These are phyloP conservation scores for Ganoderma lingzhi DNA, from an alignment of 1,284 basidiomycete species.

Conservation along the genomic window DNA sequence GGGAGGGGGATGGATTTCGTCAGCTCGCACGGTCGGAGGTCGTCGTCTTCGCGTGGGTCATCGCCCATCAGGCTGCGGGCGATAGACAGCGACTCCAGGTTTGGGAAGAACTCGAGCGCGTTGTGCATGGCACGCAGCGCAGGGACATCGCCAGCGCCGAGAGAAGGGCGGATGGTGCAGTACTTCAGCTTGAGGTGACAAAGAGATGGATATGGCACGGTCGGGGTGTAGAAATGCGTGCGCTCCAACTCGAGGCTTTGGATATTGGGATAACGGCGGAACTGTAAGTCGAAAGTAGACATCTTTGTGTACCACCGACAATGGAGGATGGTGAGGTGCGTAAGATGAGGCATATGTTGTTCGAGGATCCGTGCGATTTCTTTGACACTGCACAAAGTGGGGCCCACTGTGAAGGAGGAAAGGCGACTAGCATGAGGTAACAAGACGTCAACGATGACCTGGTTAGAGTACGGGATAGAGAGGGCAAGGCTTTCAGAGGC, in stretches of 20 bases:
- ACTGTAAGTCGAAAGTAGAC: background rate
- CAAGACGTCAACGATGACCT: background rate
- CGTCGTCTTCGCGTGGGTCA: background rate
- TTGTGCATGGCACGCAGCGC: background rate
- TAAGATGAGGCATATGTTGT: background rate
- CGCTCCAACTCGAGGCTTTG: background rate
- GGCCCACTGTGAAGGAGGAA: background rate
- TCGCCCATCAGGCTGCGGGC: background rate
- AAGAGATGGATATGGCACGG: background rate
- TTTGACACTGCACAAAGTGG: background rate
- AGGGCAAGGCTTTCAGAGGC: background rate
- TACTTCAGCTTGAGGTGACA: background rate
- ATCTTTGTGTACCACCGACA: background rate
- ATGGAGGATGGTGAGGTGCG: background rate
- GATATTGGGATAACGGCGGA: background rate
- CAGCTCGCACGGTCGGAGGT: background rate
- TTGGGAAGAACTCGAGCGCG: background rate
- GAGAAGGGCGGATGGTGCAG: background rate
- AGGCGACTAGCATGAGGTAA: background rate
- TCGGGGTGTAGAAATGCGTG: background rate
- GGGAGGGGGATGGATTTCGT: background rate
- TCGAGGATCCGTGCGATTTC: background rate
- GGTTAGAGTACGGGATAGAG: background rate
- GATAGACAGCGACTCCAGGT: background rate
- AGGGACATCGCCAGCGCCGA: no score